phyloP scores from a whole-genome alignment of 441 rosid genomes.

The Pelargonium citronellum region DNA sequence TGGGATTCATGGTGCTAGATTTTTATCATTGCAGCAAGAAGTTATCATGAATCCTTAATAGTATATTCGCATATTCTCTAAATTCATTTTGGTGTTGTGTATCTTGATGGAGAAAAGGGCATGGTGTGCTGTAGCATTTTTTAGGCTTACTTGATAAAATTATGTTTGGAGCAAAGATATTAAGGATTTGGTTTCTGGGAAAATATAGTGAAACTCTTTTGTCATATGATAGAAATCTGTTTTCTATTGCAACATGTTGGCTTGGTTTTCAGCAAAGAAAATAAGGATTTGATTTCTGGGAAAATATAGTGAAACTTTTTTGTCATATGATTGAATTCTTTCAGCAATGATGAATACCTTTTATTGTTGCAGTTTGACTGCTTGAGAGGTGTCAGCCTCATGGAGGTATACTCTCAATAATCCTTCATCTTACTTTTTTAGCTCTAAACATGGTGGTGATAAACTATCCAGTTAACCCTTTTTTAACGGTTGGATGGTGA shows the following conservation, averaged over 20 bases:
- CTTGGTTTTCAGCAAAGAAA: too few species aligned
- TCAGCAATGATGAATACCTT: constrained; percentile 18
- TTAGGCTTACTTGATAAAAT: too few species aligned
- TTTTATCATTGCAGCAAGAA: background rate
- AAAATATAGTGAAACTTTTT: too few species aligned
- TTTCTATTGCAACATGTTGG: background rate
- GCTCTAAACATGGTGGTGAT: background rate
- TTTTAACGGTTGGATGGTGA: constrained; percentile 20
- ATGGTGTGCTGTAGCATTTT: background rate
- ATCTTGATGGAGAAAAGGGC: background rate
- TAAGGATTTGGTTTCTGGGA: too few species aligned
- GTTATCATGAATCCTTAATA: background rate
- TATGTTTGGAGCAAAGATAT: too few species aligned
- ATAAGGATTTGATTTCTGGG: too few species aligned
- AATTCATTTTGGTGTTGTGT: too few species aligned
- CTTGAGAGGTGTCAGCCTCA: constrained; percentile 62
- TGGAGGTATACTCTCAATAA: constrained; percentile 48
- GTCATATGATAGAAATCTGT: too few species aligned
- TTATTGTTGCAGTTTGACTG: constrained; percentile 62
- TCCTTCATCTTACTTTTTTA: background rate
- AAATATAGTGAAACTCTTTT: too few species aligned
- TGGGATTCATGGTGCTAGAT: background rate
- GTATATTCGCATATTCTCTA: too few species aligned
- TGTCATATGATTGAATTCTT: too few species aligned
- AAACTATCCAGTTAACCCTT: background rate